Conservation (phyloP, 177 flowering plant genomes). For the Viscum album region DNA sequence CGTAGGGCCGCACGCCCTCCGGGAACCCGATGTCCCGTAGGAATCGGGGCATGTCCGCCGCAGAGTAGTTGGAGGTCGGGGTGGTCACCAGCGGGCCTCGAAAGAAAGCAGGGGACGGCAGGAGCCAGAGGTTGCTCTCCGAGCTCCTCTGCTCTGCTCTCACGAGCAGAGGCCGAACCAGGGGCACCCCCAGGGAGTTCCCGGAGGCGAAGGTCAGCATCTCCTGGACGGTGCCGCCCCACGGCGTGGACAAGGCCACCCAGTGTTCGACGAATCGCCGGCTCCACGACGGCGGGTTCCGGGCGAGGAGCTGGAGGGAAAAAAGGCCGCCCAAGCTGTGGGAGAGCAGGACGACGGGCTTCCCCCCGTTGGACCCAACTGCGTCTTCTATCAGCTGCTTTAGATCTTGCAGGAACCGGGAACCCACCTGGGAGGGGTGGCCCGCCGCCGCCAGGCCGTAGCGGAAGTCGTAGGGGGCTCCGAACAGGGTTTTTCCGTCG, state of each 20-base stretch:
- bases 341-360: conserved; percentile 58
- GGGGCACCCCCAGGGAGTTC: conserved; percentile 61
- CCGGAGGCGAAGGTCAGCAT: conserved; percentile 88
- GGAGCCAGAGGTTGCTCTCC: conserved; percentile 81
- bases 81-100: conserved; percentile 35
- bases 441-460: conserved; percentile 66
- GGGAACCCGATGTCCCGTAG: conserved; percentile 60
- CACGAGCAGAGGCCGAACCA: conserved; percentile 61
- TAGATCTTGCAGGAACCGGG: conserved; percentile 51
- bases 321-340: conserved; percentile 92
- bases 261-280: conserved; percentile 53
- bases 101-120: conserved; percentile 54
- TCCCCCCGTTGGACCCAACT: conserved; percentile 47
- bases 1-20: conserved; percentile 48
- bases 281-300: conserved; percentile 51
- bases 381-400: conserved; percentile 52
- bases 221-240: conserved; percentile 77
- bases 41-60: conserved; percentile 36
- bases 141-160: conserved; percentile 75
- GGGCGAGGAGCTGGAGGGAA: conserved; percentile 56
- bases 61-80: conserved; percentile 30
- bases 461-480: conserved; percentile 90
- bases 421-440: conserved; percentile 49
- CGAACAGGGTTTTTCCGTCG: conserved; percentile 55
- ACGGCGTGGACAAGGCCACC: conserved; percentile 62